phyloP scores from a whole-genome alignment of 768 basidiomycete genomes.

The Tulasnella sp. region DNA sequence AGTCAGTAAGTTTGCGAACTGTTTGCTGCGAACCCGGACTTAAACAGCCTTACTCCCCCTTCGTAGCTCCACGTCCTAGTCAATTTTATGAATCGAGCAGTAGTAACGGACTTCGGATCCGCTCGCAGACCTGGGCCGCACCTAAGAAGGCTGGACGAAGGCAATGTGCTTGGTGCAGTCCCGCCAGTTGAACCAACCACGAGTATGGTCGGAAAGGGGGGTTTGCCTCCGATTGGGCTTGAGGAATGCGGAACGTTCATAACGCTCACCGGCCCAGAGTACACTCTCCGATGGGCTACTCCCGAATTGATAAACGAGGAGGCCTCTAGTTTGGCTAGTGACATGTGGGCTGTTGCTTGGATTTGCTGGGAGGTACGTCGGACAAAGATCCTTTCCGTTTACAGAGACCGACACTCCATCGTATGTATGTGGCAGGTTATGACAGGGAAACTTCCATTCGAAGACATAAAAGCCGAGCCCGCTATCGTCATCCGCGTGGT shows the following conservation, averaged over 20 bases:
- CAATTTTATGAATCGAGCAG: not conserved
- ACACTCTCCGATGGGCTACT: not conserved
- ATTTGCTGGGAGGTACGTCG: not conserved
- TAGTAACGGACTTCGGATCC: not conserved
- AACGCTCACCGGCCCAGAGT: not conserved
- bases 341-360: not conserved
- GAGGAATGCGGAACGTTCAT: not conserved
- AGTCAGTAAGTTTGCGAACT: not conserved
- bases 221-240: not conserved
- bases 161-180: not conserved
- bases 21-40: not conserved
- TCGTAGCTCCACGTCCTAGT: not conserved
- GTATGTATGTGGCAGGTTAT: not conserved
- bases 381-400: not conserved
- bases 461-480: not conserved
- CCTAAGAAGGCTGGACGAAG: not conserved
- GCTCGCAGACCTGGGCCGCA: not conserved
- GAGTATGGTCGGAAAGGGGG: not conserved
- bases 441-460: not conserved
- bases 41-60: not conserved
- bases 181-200: not conserved
- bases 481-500: not conserved
- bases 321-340: not conserved
- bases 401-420: not conserved
- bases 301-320: not conserved